A percentile compares a stretch with the other conserved stretches of the same genome.
phyloP scores from a whole-genome alignment of 208 protist genomes.

The Leishmania aethiopica region DNA sequence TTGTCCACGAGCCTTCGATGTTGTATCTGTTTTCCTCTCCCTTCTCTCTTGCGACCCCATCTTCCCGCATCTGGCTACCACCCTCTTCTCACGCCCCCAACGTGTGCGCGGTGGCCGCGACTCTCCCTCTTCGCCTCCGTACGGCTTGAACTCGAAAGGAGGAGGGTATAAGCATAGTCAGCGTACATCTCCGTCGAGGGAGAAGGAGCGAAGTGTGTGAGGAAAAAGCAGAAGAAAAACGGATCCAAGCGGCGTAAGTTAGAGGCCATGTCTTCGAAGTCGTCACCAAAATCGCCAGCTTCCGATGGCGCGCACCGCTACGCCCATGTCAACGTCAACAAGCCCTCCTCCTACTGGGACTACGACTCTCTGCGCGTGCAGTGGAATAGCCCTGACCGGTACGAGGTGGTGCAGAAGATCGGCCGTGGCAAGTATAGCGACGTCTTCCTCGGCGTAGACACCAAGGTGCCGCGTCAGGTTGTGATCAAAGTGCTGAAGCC shows the following conservation, averaged over 20 bases:
- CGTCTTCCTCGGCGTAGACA: constrained; percentile 99
- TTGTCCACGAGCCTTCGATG: background rate
- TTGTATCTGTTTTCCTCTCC: background rate
- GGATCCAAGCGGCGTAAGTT: background rate
- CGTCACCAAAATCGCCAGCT: constrained; percentile 26
- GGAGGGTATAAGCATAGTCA: background rate
- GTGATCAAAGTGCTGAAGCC: constrained; percentile 99
- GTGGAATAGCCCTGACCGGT: constrained; percentile 96
- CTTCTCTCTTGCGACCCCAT: background rate
- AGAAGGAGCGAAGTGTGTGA: background rate
- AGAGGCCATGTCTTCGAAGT: constrained; percentile 34
- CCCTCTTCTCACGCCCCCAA: background rate
- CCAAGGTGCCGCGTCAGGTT: constrained; percentile 79
- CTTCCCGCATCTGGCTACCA: background rate
- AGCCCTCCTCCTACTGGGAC: constrained; percentile 95
- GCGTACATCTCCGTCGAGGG: background rate
- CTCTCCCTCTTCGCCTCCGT: background rate
- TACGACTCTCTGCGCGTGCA: constrained; percentile 93
- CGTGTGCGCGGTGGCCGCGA: background rate
- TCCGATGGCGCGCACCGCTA: constrained; percentile 72
- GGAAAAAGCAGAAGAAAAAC: background rate
- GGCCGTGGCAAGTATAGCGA: constrained; percentile 99
- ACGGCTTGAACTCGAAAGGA: background rate
- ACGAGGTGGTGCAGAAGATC: constrained; percentile 97
- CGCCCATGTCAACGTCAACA: constrained; percentile 79